Conservation (phyloP, 2,329 filamentous ascomycete species). For the Aspergillus sp. region DNA sequence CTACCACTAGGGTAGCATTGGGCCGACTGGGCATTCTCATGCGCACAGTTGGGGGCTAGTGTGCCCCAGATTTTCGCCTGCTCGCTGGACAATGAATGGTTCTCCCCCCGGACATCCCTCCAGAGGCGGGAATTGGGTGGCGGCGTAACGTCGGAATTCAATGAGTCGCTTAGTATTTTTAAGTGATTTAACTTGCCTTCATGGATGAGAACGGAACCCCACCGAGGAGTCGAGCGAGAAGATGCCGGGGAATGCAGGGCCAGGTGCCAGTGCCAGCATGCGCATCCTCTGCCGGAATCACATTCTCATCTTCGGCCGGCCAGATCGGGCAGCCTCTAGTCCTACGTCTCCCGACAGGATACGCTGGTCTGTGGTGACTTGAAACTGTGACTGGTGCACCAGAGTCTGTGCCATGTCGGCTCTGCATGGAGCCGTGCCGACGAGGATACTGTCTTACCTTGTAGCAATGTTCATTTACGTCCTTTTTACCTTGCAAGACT, state of each 20-base stretch:
- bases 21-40: too few relatives aligned
- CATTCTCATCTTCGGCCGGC: not conserved
- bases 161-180: not conserved
- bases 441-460: not conserved
- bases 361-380: too few relatives aligned
- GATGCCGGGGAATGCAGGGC: not conserved
- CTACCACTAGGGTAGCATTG: not conserved
- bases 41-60: not conserved
- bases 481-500: too few relatives aligned
- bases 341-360: not conserved
- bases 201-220: too few relatives aligned
- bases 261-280: not conserved
- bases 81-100: not conserved
- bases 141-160: not conserved
- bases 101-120: not conserved
- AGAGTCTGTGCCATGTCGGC: not conserved
- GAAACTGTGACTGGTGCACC: not conserved
- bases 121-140: not conserved
- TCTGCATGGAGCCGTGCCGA: not conserved
- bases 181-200: not conserved
- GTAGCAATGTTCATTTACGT: not conserved
- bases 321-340: not conserved
- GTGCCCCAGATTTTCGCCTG: not conserved
- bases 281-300: not conserved
- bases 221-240: not conserved